A percentile compares a stretch with the other conserved stretches of the same genome.
Evolutionary conservation across 2,329 filamentous ascomycete genomes (phyloP).

Genomic region (Aaosphaeria arxii): DNA sequence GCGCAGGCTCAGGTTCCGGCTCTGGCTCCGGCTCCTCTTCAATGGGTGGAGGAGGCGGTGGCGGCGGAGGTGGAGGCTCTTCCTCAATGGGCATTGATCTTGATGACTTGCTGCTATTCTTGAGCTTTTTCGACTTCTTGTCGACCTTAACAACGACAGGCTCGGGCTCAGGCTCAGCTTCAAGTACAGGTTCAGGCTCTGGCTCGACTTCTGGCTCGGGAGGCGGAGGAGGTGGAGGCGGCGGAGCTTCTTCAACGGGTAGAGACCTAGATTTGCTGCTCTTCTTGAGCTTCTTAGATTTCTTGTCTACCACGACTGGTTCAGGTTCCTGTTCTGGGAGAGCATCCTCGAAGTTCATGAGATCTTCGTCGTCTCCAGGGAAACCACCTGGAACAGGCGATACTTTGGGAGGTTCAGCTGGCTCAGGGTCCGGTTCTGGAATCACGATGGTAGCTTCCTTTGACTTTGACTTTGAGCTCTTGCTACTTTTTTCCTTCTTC

Average conservation of each 20-base stretch:
- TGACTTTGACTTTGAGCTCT: conserved; percentile 27
- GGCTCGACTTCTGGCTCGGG: neutral
- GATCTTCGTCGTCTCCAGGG: conserved; percentile 40
- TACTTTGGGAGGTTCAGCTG: conserved; percentile 24
- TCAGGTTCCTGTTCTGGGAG: conserved; percentile 12
- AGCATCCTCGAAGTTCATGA: conserved; percentile 25
- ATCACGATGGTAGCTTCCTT: conserved; percentile 24
- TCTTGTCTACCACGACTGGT: conserved; percentile 24
- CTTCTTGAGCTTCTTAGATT: conserved; percentile 31
- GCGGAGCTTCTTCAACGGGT: conserved; percentile 12
- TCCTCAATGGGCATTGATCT: conserved; percentile 15
- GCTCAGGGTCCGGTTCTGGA: conserved; percentile 26
- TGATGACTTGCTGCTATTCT: conserved; percentile 28
- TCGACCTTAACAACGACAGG: conserved; percentile 19
- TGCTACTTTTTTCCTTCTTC: conserved; percentile 6
- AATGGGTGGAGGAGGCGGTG: conserved; percentile 5
- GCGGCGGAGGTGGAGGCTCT: neutral
- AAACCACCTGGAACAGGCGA: conserved; percentile 48
- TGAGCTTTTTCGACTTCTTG: conserved; percentile 30
- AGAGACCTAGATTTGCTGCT: conserved; percentile 15
- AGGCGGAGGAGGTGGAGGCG: neutral
- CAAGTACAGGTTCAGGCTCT: neutral
- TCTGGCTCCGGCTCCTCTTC: neutral
- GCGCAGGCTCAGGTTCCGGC: neutral
- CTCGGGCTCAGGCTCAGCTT: conserved; percentile 8